phyloP scores from a whole-genome alignment of 1,284 basidiomycete species.

The Kwoniella shivajii region DNA sequence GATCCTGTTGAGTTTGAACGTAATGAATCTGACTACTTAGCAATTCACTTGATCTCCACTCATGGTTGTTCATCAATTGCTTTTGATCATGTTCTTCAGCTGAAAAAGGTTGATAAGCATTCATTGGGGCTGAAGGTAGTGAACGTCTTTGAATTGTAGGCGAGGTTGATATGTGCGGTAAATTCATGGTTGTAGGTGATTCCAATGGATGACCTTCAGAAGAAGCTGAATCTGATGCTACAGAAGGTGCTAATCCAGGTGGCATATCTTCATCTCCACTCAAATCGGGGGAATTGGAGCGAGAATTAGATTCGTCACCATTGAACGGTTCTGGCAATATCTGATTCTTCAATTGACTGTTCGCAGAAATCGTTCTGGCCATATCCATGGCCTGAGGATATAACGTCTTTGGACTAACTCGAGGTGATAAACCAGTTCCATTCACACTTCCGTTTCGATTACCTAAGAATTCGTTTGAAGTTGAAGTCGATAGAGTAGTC shows the following conservation, averaged over 20 bases:
- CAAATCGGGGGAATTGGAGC: conserved; percentile 2
- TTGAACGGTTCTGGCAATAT: too few relatives aligned
- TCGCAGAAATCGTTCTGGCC: conserved; percentile 15
- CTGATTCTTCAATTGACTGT: conserved; percentile 25
- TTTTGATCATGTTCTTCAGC: conserved; percentile 1
- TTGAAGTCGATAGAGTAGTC: background rate
- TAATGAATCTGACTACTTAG: conserved; percentile 7
- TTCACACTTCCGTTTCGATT: background rate
- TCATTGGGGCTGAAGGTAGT: conserved; percentile 1
- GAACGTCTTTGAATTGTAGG: background rate
- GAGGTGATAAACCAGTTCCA: conserved; percentile 1
- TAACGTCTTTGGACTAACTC: conserved; percentile 14
- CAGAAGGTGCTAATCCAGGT: conserved; percentile 41
- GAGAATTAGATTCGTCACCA: background rate
- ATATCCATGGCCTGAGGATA: conserved; percentile 2
- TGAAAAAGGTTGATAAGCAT: conserved; percentile 11
- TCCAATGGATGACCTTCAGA: conserved; percentile 34
- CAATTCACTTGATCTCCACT: conserved; percentile 14
- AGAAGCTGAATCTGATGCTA: conserved; percentile 42
- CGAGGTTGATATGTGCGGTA: conserved; percentile 1
- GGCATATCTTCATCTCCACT: conserved; percentile 18
- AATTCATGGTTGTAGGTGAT: conserved; percentile 20
- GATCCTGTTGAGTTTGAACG: background rate
- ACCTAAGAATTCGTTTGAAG: background rate
- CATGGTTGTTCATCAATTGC: background rate